A percentile compares a stretch with the other conserved stretches of the same genome.
phyloP scores from a whole-genome alignment of 306 rosid species.

The Elaeagnus macrophylla region DNA sequence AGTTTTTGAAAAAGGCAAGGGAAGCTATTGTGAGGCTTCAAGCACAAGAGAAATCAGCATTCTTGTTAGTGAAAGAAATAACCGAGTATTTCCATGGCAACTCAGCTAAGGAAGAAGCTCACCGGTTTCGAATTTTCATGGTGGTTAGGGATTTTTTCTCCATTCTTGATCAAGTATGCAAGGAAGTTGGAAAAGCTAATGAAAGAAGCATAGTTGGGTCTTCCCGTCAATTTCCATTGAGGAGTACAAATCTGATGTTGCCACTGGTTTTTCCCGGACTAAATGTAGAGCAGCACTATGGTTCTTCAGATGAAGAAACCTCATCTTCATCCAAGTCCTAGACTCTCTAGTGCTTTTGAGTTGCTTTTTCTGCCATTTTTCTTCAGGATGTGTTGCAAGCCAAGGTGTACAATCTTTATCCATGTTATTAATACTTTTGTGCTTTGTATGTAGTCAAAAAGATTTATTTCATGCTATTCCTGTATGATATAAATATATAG shows the following conservation, averaged over 20 bases:
- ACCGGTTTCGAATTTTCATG: constrained; percentile 59
- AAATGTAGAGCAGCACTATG: constrained; percentile 31
- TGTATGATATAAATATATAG: no score
- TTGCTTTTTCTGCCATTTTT: background rate
- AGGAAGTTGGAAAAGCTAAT: constrained; percentile 66
- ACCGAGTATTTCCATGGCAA: constrained; percentile 83
- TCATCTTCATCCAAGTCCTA: constrained; percentile 20
- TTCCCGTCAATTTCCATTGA: constrained; percentile 31
- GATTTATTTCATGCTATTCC: no score
- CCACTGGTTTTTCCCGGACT: constrained; percentile 38
- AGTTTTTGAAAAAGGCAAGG: constrained; percentile 54
- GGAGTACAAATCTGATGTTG: constrained; percentile 23
- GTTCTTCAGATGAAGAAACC: constrained; percentile 46
- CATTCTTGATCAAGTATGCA: constrained; percentile 71
- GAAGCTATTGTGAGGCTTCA: constrained; percentile 50
- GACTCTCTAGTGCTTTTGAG: background rate
- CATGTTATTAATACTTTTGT: no score
- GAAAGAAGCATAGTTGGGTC: constrained; percentile 71
- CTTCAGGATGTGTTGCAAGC: no score
- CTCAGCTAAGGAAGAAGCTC: constrained; percentile 87
- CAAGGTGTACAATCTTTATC: no score
- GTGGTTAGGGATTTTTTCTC: constrained; percentile 78
- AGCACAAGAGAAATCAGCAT: constrained; percentile 43
- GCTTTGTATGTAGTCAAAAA: no score
- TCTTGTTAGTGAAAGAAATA: constrained; percentile 65